Base-by-base conservation (phyloP, 257 asterid species). In the Jaltomata sinuosa region DNA sequence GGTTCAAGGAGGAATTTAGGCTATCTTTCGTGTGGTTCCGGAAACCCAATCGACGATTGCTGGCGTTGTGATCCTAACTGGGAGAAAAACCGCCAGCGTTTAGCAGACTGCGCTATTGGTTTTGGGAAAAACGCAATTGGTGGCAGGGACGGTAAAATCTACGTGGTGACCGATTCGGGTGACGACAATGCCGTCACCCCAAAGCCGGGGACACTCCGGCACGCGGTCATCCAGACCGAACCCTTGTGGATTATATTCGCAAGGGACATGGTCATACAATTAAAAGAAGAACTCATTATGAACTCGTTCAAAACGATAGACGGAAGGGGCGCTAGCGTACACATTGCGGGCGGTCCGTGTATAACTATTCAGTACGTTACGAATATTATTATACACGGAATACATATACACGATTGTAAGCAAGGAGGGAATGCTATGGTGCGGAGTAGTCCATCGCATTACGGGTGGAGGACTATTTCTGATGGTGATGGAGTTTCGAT, bases 401-500 rank as follows among this genome's bases (percentile, higher is more conserved):
- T 94, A 2, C 86, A 94, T 83, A 90, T 94, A 81, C 98, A 94
- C 64, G 98, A 94, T 40, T 94, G 98, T 74, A 91, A 92, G 86
- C 93, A 84, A 82, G 96, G 96, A 5, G 98, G 98, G 78, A 94
- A 94, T 42, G 91, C 97, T 53, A 87, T 84, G 87, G 98, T 94
- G 91, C 87, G 98, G 80, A 80, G 79, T 79, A 88, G 93, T 91
- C 90, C 96, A 77, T 34, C 71, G n/a, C 98, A 95, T 84, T 92
- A 84, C 40, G 98, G 98, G 87, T 89, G 90, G 91, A 91, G 98
- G 88, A 89, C 94, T 0, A 1, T 89, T 80, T 91, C 97, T 1
- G 98, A 94, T 77, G 98, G 98, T 11, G 98, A 95, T 18, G 98
- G 95, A 0, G 95, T 95, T 42, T 91, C 96, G 2, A 92, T 95